These are phyloP conservation scores for Salvia miltiorrhiza DNA, from an alignment of 257 asterid genomes.

Conservation along the genomic window DNA sequence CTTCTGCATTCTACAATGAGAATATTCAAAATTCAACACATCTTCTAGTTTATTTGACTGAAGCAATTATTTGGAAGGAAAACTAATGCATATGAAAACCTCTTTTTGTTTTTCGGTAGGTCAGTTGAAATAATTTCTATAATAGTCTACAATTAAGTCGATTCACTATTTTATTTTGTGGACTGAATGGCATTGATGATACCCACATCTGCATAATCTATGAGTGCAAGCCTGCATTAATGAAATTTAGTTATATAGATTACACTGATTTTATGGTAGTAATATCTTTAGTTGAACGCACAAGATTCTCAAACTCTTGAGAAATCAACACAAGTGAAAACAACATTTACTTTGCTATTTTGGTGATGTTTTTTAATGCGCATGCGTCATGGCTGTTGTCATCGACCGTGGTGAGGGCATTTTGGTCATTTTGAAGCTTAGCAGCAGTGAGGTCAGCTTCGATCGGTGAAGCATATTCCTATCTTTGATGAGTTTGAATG, in stretches of 20 bases:
- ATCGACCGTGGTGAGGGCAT: background rate
- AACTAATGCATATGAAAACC: background rate
- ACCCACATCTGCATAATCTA: background rate
- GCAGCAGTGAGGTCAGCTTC: background rate
- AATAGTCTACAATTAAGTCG: background rate
- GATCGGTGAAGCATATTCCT: background rate
- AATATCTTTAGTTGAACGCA: background rate
- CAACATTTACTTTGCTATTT: constrained; percentile 6
- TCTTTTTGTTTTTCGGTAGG: background rate
- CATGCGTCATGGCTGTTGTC: background rate
- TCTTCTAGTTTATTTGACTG: background rate
- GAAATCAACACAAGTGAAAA: background rate
- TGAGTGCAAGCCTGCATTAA: background rate
- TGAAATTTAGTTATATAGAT: constrained; percentile 9
- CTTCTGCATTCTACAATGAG: background rate
- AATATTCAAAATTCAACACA: background rate
- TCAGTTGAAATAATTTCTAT: background rate
- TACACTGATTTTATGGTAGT: constrained; percentile 7
- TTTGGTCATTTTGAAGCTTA: background rate
- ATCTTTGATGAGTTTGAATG: background rate
- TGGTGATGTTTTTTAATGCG: background rate
- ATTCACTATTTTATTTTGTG: background rate
- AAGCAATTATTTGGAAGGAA: background rate
- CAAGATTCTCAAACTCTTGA: background rate
- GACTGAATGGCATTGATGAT: constrained; percentile 14